Evolutionary conservation across 1,284 basidiomycete species (phyloP), one percentile per base, ranked within the genome.

Genomic region (Leccinum insigne): DNA sequence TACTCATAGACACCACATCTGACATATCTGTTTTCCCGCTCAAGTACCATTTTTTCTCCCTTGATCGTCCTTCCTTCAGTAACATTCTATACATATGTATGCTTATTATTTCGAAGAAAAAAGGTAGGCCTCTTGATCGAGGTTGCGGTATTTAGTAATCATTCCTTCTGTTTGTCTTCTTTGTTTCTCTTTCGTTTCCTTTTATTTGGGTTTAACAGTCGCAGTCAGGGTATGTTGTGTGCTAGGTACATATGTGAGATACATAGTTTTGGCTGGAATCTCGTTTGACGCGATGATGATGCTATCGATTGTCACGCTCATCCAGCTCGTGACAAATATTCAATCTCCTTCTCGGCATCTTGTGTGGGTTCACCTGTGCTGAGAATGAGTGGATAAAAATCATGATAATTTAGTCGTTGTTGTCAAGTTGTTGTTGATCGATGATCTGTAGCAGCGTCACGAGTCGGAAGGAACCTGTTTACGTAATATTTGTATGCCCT

Each of bases 1-100:
- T 71, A 63, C 72, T 63, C 47, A 70, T 70, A 32, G 9, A 64
- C 52, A 35, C 11, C 63, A 49, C 44, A 58, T 62, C 62, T 60
- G 62, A 57, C 57, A 62, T 68, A 68, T 68, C 47, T 65, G 66
- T 18, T 18, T 49, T 49, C 47, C 10, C 47, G 4, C 47, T 49
- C 47, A 18, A 49, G 47, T 49, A 10, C 3, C 9, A 5, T 18
- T 18, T 49, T 49, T 49, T 10, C 18, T 49, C 47, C 47, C 18
- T 18, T 49, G 13, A 58, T 58, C 57, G 5, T 16, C 14, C n/a
- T 16, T 35, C 11, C 21, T 18, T 35, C 60, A n/a, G 58, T 58
- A 38, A 29, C 58, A 61, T 29, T 6, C 14, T 71, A 67, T 8
- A 8, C 7, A 23, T 54, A 54, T 54, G 18, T 23, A 21, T 23